phyloP scores from a whole-genome alignment of 306 rosid genomes.

The Luffa acutangula region DNA sequence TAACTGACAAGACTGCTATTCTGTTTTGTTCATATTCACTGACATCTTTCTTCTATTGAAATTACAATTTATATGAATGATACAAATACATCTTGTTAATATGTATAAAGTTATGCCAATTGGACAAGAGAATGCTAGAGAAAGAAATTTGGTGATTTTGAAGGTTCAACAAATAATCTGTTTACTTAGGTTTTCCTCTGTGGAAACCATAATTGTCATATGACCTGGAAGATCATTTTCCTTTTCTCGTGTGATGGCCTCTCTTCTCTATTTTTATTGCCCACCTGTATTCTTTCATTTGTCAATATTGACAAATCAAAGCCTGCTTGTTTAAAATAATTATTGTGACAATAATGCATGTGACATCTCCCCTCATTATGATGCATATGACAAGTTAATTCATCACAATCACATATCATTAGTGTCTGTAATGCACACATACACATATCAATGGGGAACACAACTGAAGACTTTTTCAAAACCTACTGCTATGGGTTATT shows the following conservation, averaged over 20 bases:
- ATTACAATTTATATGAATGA: neutral
- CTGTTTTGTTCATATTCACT: no score
- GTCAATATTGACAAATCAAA: no score
- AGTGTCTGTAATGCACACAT: neutral
- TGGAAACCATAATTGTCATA: neutral
- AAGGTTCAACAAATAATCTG: neutral
- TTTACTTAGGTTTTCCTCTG: neutral
- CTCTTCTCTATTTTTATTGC: neutral
- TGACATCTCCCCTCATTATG: neutral
- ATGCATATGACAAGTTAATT: neutral
- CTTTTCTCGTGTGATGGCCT: neutral
- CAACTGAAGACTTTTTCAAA: neutral
- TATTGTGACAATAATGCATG: neutral
- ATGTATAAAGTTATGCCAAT: neutral
- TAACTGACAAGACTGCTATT: neutral
- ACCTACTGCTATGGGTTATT: neutral
- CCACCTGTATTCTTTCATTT: neutral
- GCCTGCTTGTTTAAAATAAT: neutral
- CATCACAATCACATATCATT: neutral
- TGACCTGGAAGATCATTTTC: neutral
- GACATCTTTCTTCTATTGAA: neutral
- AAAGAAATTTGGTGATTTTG: neutral
- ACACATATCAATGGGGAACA: neutral
- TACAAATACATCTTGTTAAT: neutral
- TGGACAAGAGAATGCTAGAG: neutral